phyloP scores from a whole-genome alignment of 768 basidiomycete species.

The Agaricus blazei region DNA sequence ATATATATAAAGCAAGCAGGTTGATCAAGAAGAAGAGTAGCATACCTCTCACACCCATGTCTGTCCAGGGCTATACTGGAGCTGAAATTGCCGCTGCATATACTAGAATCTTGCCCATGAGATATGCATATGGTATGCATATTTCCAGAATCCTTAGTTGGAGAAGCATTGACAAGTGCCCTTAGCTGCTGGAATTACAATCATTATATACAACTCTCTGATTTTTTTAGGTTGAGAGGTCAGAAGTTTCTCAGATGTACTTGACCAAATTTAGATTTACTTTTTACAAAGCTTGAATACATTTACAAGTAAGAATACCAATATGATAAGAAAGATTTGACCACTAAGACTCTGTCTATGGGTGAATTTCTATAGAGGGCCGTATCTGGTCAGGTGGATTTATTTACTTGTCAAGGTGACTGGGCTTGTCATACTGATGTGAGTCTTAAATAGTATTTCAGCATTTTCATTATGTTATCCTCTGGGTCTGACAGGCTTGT shows the following conservation, averaged over 20 bases:
- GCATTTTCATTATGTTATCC: background rate
- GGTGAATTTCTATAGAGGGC: background rate
- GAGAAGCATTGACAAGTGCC: too few relatives aligned
- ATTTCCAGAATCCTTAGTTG: too few relatives aligned
- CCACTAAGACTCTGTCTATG: background rate
- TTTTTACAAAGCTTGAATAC: background rate
- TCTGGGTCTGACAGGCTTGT: background rate
- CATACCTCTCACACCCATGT: background rate
- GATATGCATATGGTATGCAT: background rate
- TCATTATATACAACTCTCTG: constrained; percentile 2
- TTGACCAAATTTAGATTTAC: background rate
- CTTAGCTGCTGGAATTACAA: background rate
- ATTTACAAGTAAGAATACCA: constrained; percentile 1
- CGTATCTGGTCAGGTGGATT: background rate
- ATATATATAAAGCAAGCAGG: too few relatives aligned
- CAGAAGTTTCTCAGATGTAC: background rate
- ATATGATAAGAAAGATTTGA: background rate
- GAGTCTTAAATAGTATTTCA: background rate
- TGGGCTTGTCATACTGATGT: background rate
- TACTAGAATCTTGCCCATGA: background rate
- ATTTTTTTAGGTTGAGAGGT: constrained; percentile 1
- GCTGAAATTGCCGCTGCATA: background rate
- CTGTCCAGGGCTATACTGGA: background rate
- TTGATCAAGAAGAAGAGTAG: too few relatives aligned
- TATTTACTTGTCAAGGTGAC: background rate